A percentile compares a stretch with the other conserved stretches of the same genome.
phyloP scores from a whole-genome alignment of 2,329 filamentous ascomycete genomes.

The Lachnellula subtilissima region DNA sequence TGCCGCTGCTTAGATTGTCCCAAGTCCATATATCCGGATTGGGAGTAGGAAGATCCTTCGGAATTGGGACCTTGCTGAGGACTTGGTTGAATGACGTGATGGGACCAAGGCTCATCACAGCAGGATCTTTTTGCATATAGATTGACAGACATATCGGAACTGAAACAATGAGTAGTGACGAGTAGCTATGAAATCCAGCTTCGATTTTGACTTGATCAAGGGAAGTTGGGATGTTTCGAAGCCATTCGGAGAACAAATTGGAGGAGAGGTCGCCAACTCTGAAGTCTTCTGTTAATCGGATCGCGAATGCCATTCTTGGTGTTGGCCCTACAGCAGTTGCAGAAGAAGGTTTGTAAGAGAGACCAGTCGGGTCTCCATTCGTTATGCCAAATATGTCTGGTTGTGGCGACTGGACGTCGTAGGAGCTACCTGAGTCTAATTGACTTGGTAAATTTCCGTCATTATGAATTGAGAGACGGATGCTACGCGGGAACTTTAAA shows the following conservation, averaged over 20 bases:
- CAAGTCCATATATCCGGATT: slow-evolving; percentile 10
- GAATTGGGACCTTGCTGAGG: slow-evolving; percentile 9
- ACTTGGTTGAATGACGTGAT: slow-evolving; percentile 20
- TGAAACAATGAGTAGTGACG: slow-evolving; percentile 22
- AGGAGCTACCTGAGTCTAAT: background rate
- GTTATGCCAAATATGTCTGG: background rate
- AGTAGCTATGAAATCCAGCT: slow-evolving; percentile 20
- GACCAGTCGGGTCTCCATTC: slow-evolving; percentile 3
- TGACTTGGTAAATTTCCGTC: background rate
- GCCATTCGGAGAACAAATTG: slow-evolving; percentile 19
- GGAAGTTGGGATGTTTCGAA: slow-evolving; percentile 16
- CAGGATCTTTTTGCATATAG: slow-evolving; percentile 19
- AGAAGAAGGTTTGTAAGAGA: slow-evolving; percentile 17
- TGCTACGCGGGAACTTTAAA: slow-evolving; percentile 15
- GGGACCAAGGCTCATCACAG: slow-evolving; percentile 19
- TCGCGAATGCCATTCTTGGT: slow-evolving; percentile 21
- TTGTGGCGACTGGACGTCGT: slow-evolving; percentile 7
- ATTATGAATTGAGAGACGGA: slow-evolving; percentile 16
- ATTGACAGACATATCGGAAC: slow-evolving; percentile 23
- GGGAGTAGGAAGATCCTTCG: slow-evolving; percentile 19
- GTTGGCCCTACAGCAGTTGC: slow-evolving; percentile 4
- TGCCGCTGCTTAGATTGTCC: slow-evolving; percentile 4
- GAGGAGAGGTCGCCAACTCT: slow-evolving; percentile 13
- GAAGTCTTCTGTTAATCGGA: slow-evolving; percentile 17
- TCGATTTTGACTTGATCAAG: slow-evolving; percentile 23